Base-by-base conservation (phyloP, 768 basidiomycete species). In the Floccularia luteovirens region DNA sequence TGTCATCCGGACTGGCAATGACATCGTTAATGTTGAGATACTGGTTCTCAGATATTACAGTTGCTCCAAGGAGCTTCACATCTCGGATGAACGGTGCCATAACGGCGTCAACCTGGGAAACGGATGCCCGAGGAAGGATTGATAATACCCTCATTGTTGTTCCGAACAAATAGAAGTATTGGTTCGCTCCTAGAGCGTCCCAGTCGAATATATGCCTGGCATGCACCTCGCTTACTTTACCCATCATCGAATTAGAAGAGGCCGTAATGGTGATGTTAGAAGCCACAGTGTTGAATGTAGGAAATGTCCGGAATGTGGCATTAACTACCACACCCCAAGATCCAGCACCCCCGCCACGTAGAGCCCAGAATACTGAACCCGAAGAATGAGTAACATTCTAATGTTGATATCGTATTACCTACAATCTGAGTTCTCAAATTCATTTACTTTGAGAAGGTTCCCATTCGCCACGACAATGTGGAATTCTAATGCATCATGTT, bases 261-360 rank as follows among this genome's bases (percentile, higher is more conserved):
- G 52, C 43, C 7, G 33, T 11, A 42, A 61, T 44, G 17, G 31
- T 27, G 8, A 53, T 36, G 11, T 32, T 22, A 28, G 55, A 53
- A 11, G 50, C 10, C 14, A 58, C 49, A 8, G 38, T 50, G 19
- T 57, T 50, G 46, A 66, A 64, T 23, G 55, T 61, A 4, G 62
- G 59, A 51, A 48, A 60, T 0, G 60, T 59, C 22, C 49, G 51
- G 49, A 63, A 47, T 4, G 63, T 66, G 0, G 59, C 58, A 20
- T 58, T 56, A 19, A 62, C 48, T 30, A 66, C 54, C 13, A 65
- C 54, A 16, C 62, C 64, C 63, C 60, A 67, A 25, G 54, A 59
- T 7, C 64, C 64, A 10, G 52, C 43, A 19, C 55, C 57, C 25
- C 57, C 55, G n/a, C 55, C 55, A 0, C 57, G 49, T 14, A 57